Percentiles rank a stretch among this genome's conserved stretches.
phyloP scores from a whole-genome alignment of 169 alveolate genomes.

The Plasmodium relictum region DNA sequence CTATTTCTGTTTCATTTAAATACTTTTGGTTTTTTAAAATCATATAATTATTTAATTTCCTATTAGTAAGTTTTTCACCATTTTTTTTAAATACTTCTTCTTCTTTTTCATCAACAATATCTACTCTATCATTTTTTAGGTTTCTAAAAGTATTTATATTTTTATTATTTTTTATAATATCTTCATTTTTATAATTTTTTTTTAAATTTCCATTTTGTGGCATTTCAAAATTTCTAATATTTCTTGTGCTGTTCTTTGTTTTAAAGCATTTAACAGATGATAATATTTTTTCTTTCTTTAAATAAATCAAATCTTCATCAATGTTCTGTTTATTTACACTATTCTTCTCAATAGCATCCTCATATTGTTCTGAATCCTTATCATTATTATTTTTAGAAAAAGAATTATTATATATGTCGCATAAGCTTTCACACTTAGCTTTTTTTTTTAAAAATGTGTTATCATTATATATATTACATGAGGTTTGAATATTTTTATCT shows the following conservation, averaged over 20 bases:
- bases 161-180: no score
- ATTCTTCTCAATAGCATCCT: no score
- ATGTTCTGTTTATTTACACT: neutral
- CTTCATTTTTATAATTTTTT: neutral
- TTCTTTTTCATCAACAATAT: neutral
- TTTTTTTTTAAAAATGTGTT: neutral
- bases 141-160: neutral
- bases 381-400: neutral
- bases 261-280: neutral
- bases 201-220: neutral
- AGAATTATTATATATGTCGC: neutral
- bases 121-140: neutral
- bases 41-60: neutral
- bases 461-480: neutral
- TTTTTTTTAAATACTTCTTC: neutral
- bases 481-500: neutral
- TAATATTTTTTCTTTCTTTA: neutral
- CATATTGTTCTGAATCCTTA: neutral
- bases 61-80: neutral
- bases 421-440: neutral
- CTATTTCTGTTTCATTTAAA: neutral
- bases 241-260: neutral
- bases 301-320: neutral
- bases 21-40: neutral
- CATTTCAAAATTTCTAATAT: neutral